Evolutionary conservation across 164 flowering plant genomes (phyloP).

Genomic region (Protea cynaroides): DNA sequence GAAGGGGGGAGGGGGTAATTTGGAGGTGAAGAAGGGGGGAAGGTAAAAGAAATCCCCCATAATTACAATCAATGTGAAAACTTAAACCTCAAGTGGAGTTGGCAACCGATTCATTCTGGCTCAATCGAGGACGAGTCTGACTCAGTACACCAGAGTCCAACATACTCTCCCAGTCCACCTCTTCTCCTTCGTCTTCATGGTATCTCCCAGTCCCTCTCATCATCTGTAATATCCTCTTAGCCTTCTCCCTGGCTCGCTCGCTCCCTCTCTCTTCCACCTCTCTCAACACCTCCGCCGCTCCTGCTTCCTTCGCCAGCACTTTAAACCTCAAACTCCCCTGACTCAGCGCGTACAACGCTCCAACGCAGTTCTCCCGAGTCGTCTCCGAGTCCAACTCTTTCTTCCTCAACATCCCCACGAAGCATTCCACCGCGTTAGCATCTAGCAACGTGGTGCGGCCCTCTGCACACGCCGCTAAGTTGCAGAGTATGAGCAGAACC

Average conservation of each 20-base stretch:
- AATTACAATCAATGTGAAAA: slow-evolving; percentile 26
- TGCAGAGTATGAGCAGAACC: slow-evolving; percentile 59
- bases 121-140: slow-evolving; percentile 31
- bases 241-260: slow-evolving; percentile 63
- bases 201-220: slow-evolving; percentile 35
- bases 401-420: slow-evolving; percentile 48
- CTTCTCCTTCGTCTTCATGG: background rate
- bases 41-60: background rate
- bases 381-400: slow-evolving; percentile 32
- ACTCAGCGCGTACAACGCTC: slow-evolving; percentile 64
- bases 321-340: slow-evolving; percentile 73
- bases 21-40: background rate
- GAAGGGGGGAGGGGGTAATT: background rate
- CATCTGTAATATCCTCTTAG: slow-evolving; percentile 52
- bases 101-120: slow-evolving; percentile 14
- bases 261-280: slow-evolving; percentile 61
- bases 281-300: slow-evolving; percentile 64
- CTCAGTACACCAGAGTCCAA: slow-evolving; percentile 33
- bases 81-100: slow-evolving; percentile 58
- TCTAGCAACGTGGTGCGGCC: slow-evolving; percentile 87
- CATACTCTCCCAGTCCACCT: slow-evolving; percentile 34
- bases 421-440: slow-evolving; percentile 55
- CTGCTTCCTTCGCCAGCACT: slow-evolving; percentile 71
- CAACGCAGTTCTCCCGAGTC: slow-evolving; percentile 69
- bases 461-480: slow-evolving; percentile 60